Conservation (phyloP, 164 flowering plant genomes). For the Buxus sempervirens region DNA sequence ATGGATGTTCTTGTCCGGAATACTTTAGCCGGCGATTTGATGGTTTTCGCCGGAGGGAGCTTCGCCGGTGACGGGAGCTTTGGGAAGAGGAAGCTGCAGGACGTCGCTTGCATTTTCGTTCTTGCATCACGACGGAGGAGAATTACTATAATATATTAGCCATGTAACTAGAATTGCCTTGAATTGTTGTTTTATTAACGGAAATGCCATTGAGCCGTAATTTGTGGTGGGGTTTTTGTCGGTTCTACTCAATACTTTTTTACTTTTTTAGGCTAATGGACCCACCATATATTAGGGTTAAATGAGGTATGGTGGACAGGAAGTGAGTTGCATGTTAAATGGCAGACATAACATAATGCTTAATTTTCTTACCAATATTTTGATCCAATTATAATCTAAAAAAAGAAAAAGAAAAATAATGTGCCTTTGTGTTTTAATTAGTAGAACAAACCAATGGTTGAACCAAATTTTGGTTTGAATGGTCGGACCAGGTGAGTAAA, state of each 20-base stretch:
- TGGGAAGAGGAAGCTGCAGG: conserved; percentile 20
- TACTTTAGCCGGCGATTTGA: conserved; percentile 1
- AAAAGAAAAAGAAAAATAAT: too few relatives aligned
- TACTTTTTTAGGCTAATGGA: neutral
- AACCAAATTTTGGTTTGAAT: too few relatives aligned
- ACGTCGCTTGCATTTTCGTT: conserved; percentile 32
- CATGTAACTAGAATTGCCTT: neutral
- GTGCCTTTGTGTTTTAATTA: too few relatives aligned
- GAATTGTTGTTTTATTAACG: neutral
- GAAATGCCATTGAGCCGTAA: conserved; percentile 15
- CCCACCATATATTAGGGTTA: neutral
- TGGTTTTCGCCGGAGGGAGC: conserved; percentile 14
- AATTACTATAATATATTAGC: too few relatives aligned
- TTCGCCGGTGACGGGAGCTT: conserved; percentile 19
- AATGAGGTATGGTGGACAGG: conserved; percentile 13
- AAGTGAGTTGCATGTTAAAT: conserved; percentile 10
- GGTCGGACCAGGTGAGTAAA: too few relatives aligned
- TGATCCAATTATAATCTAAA: too few relatives aligned
- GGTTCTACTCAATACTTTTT: neutral
- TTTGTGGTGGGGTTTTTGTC: conserved; percentile 11
- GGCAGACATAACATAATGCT: conserved; percentile 21
- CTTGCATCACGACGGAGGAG: neutral
- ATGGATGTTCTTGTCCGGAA: conserved; percentile 32
- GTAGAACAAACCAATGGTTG: too few relatives aligned
- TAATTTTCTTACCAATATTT: too few relatives aligned